Conservation (phyloP, 2,329 filamentous ascomycete genomes). For the Sarocladium kiliense region DNA sequence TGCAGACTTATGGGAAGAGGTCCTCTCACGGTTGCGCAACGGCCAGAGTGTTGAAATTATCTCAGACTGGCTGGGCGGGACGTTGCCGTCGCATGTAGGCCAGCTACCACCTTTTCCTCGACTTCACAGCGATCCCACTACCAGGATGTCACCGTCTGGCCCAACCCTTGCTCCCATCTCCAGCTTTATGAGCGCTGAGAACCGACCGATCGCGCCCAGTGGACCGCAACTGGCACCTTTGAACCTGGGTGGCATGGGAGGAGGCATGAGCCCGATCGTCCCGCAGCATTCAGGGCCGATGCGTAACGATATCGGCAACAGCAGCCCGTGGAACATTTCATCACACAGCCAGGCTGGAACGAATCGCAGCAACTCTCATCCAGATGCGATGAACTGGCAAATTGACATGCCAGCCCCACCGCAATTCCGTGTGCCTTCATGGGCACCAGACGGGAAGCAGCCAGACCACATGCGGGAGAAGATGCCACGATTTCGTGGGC, state of each 20-base stretch:
- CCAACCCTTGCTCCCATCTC: conserved; percentile 17
- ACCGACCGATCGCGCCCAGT: conserved; percentile 19
- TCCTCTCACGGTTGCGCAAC: conserved; percentile 45
- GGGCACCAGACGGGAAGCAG: conserved; percentile 39
- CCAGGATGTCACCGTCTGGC: conserved; percentile 4
- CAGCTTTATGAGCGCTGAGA: conserved; percentile 28
- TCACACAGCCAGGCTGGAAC: conserved; percentile 40
- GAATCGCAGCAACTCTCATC: conserved; percentile 40
- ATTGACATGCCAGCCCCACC: conserved; percentile 31
- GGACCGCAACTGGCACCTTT: conserved; percentile 13
- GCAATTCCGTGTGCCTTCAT: conserved; percentile 39
- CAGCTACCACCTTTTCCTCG: conserved; percentile 21
- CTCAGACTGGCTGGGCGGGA: conserved; percentile 45
- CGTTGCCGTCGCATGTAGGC: conserved; percentile 19
- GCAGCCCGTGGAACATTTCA: conserved; percentile 45
- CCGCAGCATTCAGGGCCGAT: background rate
- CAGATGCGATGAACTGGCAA: conserved; percentile 40
- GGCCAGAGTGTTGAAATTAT: conserved; percentile 52
- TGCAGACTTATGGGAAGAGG: conserved; percentile 47
- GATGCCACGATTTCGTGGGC: conserved; percentile 30
- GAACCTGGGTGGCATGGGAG: conserved; percentile 9
- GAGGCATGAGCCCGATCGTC: conserved; percentile 11
- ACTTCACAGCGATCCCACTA: background rate
- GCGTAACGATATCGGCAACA: conserved; percentile 35
- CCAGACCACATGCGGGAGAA: conserved; percentile 26